These are phyloP conservation scores for Calcarisporium arbuscula DNA, from an alignment of 2,329 filamentous ascomycete species.

Conservation along the genomic window DNA sequence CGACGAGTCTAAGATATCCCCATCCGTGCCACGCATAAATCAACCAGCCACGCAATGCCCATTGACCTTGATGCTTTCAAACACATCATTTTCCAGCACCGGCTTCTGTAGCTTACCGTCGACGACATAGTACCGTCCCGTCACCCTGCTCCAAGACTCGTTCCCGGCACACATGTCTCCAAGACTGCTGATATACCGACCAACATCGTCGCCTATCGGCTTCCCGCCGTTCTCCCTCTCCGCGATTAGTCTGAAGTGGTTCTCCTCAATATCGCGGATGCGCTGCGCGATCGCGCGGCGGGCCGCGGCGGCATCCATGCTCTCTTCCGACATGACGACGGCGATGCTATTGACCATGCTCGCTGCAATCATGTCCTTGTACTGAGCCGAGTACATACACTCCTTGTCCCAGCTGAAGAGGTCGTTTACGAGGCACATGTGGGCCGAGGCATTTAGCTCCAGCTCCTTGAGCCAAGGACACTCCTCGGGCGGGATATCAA, in stretches of 20 bases:
- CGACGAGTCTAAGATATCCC: too few relatives aligned
- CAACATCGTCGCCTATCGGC: background rate
- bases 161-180: background rate
- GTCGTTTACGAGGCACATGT: background rate
- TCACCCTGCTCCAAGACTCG: background rate
- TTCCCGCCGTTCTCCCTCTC: background rate
- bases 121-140: background rate
- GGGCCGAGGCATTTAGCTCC: background rate
- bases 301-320: background rate
- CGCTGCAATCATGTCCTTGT: background rate
- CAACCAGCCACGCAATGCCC: too few relatives aligned
- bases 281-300: background rate
- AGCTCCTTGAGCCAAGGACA: background rate
- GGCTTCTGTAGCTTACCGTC: background rate
- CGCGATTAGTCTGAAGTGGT: background rate
- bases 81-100: background rate
- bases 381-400: background rate
- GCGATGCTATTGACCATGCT: background rate
- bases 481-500: too few relatives aligned
- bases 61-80: too few relatives aligned
- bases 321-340: background rate
- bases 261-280: background rate
- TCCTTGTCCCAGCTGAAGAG: conserved; percentile 1
- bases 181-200: background rate
- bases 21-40: too few relatives aligned